Base-by-base conservation (phyloP, 768 basidiomycete species). In the Lyophyllum atratum region DNA sequence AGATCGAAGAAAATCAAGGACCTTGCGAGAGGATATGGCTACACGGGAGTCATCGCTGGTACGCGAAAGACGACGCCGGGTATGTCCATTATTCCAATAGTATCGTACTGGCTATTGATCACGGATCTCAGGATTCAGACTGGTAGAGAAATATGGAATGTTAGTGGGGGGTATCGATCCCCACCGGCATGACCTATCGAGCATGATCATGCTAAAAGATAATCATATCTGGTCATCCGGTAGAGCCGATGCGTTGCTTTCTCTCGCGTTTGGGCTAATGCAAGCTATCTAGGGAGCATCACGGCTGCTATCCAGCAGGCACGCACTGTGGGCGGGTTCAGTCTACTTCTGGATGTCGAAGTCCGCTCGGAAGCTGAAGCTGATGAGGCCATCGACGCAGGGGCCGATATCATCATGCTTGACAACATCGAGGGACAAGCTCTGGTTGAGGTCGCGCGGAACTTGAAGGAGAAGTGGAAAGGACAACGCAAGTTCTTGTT, bases 171-270 rank as follows among this genome's bases (percentile, higher is more conserved):
- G 97, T 6, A 90, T 98, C 64, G 96, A 99, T 69, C 77, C 92
- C 9, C 97, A 99, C 76, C 85, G 97, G 22, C 89, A 97, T 63
- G 95, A 98, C 71, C 80, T 98, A n/a, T 95, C 92, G 26, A 92
- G 91, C 69, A 98, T 99, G 97, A 95, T 99, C 68, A 99, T 99
- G 97, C 85, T 99, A 66, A 98, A 98, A 74, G 97, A 99, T 66
- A 99, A 99, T 70, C 97, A 99, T 69, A 92, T 98, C 68, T 98
- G 95, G 95, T 96, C 95, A 3, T 91, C 88, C 42, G 95, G 95
- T 88, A 67, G 59, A 80, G 26, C 42, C 85, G 66, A 56, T 79
- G 33, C 42, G 34, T 31, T 52, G 24, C n/a, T 47, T 55, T 42
- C n/a, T 62, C 31, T 61, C 26, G 34, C 39, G 24, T 33, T 56